phyloP scores from a whole-genome alignment of 495 filamentous ascomycete species.

The Penicillium roqueforti region DNA sequence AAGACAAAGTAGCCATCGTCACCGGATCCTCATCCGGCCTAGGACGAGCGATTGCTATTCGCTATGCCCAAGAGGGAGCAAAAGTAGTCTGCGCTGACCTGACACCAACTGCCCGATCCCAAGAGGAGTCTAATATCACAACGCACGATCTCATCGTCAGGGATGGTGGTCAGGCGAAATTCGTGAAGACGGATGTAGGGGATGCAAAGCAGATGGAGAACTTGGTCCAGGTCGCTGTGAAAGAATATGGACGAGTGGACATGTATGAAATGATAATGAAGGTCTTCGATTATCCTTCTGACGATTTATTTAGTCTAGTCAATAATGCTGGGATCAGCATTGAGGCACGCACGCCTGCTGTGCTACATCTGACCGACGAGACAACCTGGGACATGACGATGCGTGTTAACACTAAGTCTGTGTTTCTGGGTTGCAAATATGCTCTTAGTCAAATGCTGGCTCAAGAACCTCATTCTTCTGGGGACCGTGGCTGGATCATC shows the following conservation, averaged over 20 bases:
- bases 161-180: slow-evolving; percentile 38
- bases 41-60: slow-evolving; percentile 43
- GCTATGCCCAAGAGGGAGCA: slow-evolving; percentile 43
- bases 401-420: slow-evolving; percentile 41
- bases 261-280: slow-evolving; percentile 31
- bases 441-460: slow-evolving; percentile 48
- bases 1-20: slow-evolving; percentile 42
- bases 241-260: slow-evolving; percentile 45
- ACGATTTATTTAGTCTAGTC: slow-evolving; percentile 34
- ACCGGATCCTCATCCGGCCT: slow-evolving; percentile 49
- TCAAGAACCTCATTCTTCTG: slow-evolving; percentile 40
- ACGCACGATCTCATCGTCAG: slow-evolving; percentile 42
- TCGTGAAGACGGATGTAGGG: slow-evolving; percentile 46
- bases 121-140: slow-evolving; percentile 28
- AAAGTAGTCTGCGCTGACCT: slow-evolving; percentile 49
- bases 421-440: slow-evolving; percentile 51
- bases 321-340: slow-evolving; percentile 51
- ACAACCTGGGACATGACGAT: slow-evolving; percentile 43
- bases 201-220: slow-evolving; percentile 33
- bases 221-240: slow-evolving; percentile 35
- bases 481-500: slow-evolving; percentile 54
- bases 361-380: slow-evolving; percentile 39
- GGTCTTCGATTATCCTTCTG: not conserved
- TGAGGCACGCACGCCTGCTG: slow-evolving; percentile 17
- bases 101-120: slow-evolving; percentile 22